Base-by-base conservation (phyloP, 2,329 filamentous ascomycete genomes). In the Fusarium incarnatum region DNA sequence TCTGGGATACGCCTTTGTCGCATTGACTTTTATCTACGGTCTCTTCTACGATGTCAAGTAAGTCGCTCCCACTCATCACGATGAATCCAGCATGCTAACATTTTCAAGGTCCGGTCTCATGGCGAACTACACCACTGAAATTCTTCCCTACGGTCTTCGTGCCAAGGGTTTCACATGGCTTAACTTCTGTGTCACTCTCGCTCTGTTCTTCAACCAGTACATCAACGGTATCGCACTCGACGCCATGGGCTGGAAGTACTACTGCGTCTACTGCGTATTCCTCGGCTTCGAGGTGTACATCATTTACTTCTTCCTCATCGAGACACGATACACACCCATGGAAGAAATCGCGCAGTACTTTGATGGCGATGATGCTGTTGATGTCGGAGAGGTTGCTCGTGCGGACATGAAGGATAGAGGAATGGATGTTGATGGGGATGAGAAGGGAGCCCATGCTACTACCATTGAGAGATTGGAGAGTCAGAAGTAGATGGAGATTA, bases 1-100 rank as follows among this genome's bases (percentile, higher is more conserved):
- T 40, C 47, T 42, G 0, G 28, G 72, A 50, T 49, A 65, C 45
- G 70, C 74, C 0, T 78, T 81, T 3, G 75, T 83, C 5, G 73
- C 77, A 0, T 75, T 80, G 34, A 73, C 82, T 1, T 83, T 83
- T 28, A 75, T 81, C 23, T 83, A 78, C 59, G 79, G 77, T n/a
- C 74, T 75, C 10, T 77, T 76, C 52, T 82, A 80, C 54, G 77
- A 79, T 40, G 73, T 81, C 13, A 64, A 63, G 60, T 56, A 11
- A 63, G 58, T 22, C 9, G 4, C 2, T n/a, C 1, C 8, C 1
- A 13, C 3, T 20, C 10, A 1, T 2, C 15, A 10, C 8, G 6
- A 9, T 8, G 3, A 1, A 9, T 8, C 1, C 2, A 5, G 6
- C 3, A 8, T n/a, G 5, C 16, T 63, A 22, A 63, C 15, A 1